These are phyloP conservation scores for Linnemannia elongata DNA, from an alignment of 192 early-diverging fungal genomes.

Conservation along the genomic window DNA sequence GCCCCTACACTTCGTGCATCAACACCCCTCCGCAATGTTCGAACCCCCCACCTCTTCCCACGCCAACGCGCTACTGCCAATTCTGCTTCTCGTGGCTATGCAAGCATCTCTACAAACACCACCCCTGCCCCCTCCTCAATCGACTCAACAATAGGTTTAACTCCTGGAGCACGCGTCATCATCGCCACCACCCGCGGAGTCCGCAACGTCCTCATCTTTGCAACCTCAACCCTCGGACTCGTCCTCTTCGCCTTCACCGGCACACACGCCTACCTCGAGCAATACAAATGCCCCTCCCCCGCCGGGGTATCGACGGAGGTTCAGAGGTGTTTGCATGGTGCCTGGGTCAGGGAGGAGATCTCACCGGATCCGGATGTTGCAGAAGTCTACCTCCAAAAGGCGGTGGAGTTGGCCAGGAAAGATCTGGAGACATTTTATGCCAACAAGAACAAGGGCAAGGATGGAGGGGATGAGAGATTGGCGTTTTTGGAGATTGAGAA, in stretches of 20 bases:
- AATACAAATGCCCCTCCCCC: constrained; percentile 62
- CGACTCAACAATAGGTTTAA: not conserved
- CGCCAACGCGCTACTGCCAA: not conserved
- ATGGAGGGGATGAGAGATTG: constrained; percentile 11
- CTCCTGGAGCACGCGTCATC: constrained; percentile 13
- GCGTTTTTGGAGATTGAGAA: constrained; percentile 44
- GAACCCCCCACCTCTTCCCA: not conserved
- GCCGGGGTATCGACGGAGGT: constrained; percentile 47
- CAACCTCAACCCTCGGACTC: constrained; percentile 48
- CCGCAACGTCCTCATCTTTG: constrained; percentile 44
- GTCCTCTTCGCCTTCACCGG: constrained; percentile 57
- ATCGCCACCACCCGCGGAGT: constrained; percentile 27
- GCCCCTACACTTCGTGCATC: not conserved
- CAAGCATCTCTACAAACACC: not conserved
- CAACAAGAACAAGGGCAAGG: constrained; percentile 5
- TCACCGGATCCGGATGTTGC: constrained; percentile 60
- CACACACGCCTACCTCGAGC: constrained; percentile 67
- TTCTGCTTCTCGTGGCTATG: not conserved
- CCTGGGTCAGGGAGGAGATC: constrained; percentile 68
- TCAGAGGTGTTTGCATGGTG: constrained; percentile 63
- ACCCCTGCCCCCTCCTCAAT: not conserved
- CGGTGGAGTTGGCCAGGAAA: constrained; percentile 35
- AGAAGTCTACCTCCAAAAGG: constrained; percentile 58
- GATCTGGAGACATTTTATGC: constrained; percentile 41
- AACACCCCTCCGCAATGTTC: not conserved